Evolutionary conservation across 106 monocot species (phyloP).

Genomic region (Dactylorhiza incarnata): DNA sequence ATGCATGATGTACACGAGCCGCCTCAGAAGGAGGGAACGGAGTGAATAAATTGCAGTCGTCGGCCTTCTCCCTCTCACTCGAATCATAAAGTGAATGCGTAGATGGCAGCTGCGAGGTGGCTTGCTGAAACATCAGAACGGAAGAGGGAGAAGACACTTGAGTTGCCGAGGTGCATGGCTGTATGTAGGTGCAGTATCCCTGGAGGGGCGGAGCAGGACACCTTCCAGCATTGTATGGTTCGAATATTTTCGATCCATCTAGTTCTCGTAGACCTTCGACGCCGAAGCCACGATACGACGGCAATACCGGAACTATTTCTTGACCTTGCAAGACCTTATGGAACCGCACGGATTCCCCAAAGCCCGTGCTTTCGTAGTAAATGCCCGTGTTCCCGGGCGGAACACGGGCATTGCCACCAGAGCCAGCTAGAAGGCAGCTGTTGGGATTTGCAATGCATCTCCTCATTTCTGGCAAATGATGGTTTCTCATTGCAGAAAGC

Average conservation of each 20-base stretch:
- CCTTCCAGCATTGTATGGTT: conserved; percentile 9
- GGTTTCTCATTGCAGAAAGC: conserved; percentile 18
- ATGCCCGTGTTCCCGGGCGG: conserved; percentile 30
- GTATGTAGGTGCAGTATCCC: conserved; percentile 23
- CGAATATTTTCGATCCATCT: conserved; percentile 7
- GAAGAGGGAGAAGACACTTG: conserved; percentile 70
- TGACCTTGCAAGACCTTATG: conserved; percentile 99
- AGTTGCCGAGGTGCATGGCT: conserved; percentile 14
- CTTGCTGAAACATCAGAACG: conserved; percentile 64
- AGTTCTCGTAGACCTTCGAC: conserved; percentile 11
- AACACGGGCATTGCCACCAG: conserved; percentile 22
- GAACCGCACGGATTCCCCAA: conserved; percentile 75
- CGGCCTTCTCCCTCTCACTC: conserved; percentile 6
- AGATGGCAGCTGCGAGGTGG: conserved; percentile 11
- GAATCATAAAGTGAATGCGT: conserved; percentile 1
- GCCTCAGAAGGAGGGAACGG: not conserved
- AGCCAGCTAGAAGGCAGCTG: conserved; percentile 17
- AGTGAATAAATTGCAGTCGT: not conserved
- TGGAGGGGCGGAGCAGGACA: conserved; percentile 13
- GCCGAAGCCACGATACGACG: conserved; percentile 21
- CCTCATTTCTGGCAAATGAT: conserved; percentile 29
- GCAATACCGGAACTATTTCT: conserved; percentile 58
- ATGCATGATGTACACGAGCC: not conserved
- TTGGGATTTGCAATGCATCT: conserved; percentile 18
- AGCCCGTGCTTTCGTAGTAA: conserved; percentile 53